Evolutionary conservation across 2,329 filamentous ascomycete species (phyloP).

Genomic region (Ilyonectria robusta): DNA sequence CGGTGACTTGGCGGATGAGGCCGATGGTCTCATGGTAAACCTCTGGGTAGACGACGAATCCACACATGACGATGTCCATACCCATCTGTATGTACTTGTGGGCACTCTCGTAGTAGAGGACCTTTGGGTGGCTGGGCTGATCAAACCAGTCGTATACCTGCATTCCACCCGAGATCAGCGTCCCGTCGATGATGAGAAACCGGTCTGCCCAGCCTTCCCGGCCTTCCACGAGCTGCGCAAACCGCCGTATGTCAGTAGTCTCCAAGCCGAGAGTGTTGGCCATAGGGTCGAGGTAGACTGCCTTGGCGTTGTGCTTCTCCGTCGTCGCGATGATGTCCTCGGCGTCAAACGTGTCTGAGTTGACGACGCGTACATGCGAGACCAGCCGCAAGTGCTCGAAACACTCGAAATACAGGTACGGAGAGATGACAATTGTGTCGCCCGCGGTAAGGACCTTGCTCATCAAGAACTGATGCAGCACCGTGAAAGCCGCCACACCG

Average conservation of each 20-base stretch:
- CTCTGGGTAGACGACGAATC: conserved; percentile 30
- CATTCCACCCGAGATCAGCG: conserved; percentile 28
- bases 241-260: conserved; percentile 27
- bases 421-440: conserved; percentile 31
- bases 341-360: conserved; percentile 27
- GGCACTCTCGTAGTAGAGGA: conserved; percentile 32
- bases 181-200: conserved; percentile 29
- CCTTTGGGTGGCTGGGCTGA: conserved; percentile 24
- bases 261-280: conserved; percentile 29
- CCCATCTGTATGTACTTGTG: conserved; percentile 35
- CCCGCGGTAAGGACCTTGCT: conserved; percentile 27
- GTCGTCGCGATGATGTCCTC: conserved; percentile 31
- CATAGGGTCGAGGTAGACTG: conserved; percentile 33
- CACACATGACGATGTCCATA: conserved; percentile 33
- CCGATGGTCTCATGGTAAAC: conserved; percentile 26
- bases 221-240: conserved; percentile 22
- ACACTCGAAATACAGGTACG: conserved; percentile 32
- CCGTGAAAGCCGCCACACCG: conserved; percentile 29
- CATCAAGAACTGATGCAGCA: conserved; percentile 31
- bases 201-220: conserved; percentile 26
- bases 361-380: conserved; percentile 25
- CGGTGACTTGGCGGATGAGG: conserved; percentile 31
- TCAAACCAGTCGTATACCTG: conserved; percentile 28
- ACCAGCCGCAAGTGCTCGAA: conserved; percentile 29
- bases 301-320: conserved; percentile 30